Evolutionary conservation across 1,284 basidiomycete genomes (phyloP).

Genomic region (Microbotryum saponariae): DNA sequence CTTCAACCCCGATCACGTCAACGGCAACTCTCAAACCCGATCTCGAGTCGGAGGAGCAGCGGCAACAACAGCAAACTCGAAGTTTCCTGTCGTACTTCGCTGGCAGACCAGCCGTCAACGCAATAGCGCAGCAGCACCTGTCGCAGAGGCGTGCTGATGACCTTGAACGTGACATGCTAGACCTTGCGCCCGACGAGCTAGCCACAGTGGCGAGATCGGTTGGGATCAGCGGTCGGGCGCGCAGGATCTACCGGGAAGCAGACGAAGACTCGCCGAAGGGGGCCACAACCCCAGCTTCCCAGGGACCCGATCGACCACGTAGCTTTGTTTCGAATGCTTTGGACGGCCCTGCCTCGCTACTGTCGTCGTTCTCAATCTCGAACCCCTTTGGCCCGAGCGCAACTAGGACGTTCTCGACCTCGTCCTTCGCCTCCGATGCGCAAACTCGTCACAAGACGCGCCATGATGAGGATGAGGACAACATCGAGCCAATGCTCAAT

Average conservation of each 20-base stretch:
- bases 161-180: no score
- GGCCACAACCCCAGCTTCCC: background rate
- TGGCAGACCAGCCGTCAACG: no score
- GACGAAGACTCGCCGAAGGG: background rate
- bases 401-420: background rate
- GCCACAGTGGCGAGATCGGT: background rate
- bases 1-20: no score
- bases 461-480: background rate
- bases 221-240: background rate
- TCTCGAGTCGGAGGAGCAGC: no score
- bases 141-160: no score
- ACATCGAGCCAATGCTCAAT: constrained; percentile 22
- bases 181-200: no score
- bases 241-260: background rate
- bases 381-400: background rate
- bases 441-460: background rate
- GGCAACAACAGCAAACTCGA: no score
- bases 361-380: constrained; percentile 1
- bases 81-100: no score
- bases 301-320: background rate
- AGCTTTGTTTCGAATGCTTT: background rate
- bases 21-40: no score
- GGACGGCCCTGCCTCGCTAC: background rate
- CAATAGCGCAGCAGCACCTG: no score
- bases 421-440: constrained; percentile 1